Base-by-base conservation (phyloP, 2,329 filamentous ascomycete genomes). In the Botrytis deweyae region DNA sequence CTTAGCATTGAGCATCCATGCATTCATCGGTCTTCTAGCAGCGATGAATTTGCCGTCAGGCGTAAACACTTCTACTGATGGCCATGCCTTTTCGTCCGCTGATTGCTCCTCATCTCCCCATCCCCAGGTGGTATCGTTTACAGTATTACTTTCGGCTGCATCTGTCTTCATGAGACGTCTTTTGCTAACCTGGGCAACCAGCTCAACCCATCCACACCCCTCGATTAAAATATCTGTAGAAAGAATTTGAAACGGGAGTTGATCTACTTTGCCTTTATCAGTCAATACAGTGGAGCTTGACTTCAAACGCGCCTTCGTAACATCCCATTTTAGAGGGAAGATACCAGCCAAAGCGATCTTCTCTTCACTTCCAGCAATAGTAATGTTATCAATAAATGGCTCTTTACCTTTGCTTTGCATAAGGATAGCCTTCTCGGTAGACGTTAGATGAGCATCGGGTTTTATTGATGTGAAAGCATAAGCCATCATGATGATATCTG, bases 191-290 rank as follows among this genome's bases (percentile, higher is more conserved):
- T 99, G 95, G 4, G 91, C 91, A 0, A 90, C 91, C 59, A 99
- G 82, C 83, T 99, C 96, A 3, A 99, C 88, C 93, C 97, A 99
- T 12, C 96, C 96, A 40, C 94, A 91, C 2, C 96, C 94, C 81
- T 98, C 95, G 68, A 99, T 90, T 22, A 99, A 84, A 38, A 99
- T 90, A 80, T 99, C 97, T 0, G 91, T 88, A 14, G 92, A 90
- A 75, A 96, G 87, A 3, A 98, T 90, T 22, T 89, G 88, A 82
- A 95, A 99, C 0, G 94, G 93, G 7, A 98, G 84, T 25, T 86
- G 84, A 2, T 93, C 90, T 0, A 92, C 87, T 73, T 88, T 89
- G 64, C 91, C 84, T 58, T 87, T 90, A 63, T 87, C 87, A 2
- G 89, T 92, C 68, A 88, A 85, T 74, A 86, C 88, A 46, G 87